Evolutionary conservation across 2,329 filamentous ascomycete genomes (phyloP).

Genomic region (Beauveria scarabaeidicola): DNA sequence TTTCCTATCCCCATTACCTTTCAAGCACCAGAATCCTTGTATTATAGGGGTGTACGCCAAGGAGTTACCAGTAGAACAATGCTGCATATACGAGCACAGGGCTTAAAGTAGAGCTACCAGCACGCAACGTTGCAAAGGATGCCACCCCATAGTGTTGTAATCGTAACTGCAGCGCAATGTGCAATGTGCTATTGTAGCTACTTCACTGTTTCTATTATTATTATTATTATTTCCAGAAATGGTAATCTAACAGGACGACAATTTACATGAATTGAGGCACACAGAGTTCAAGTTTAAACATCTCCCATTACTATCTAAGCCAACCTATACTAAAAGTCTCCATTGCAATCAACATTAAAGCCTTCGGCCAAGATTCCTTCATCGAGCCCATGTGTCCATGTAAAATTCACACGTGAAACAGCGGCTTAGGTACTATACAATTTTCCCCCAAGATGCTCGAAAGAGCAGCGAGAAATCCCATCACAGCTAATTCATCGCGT

Average conservation of each 20-base stretch:
- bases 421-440: constrained; percentile 11
- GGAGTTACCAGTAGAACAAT: neutral
- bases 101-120: neutral
- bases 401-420: constrained; percentile 4
- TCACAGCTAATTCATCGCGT: constrained; percentile 6
- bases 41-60: neutral
- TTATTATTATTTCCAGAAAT: too few relatives aligned
- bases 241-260: too few relatives aligned
- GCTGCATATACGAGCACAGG: neutral
- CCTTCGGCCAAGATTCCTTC: neutral
- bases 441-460: neutral
- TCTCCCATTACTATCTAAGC: constrained; percentile 10
- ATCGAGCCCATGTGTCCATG: neutral
- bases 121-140: neutral
- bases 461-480: neutral
- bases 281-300: neutral
- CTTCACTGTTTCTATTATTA: neutral
- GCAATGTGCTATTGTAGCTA: neutral
- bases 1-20: neutral
- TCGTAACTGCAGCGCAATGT: neutral
- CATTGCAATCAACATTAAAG: too few relatives aligned
- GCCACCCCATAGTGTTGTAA: neutral
- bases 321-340: constrained; percentile 8
- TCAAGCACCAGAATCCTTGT: neutral
- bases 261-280: too few relatives aligned